Evolutionary conservation across 2,329 filamentous ascomycete genomes (phyloP).

Genomic region (Penicillium decumbens): DNA sequence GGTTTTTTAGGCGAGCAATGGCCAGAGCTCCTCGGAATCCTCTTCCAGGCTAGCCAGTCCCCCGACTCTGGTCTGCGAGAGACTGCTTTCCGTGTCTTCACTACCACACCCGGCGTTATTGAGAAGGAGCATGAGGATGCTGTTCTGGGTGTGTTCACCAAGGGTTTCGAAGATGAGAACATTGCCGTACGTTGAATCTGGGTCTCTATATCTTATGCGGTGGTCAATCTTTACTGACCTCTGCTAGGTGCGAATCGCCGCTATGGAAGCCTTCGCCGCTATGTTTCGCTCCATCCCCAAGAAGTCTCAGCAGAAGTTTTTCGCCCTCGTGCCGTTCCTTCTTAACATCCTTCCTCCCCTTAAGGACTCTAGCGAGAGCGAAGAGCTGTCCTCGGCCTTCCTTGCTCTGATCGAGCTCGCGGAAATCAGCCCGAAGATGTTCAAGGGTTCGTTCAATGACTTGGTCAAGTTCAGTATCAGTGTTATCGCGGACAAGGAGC

Average conservation of each 20-base stretch:
- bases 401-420: conserved; percentile 90
- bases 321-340: conserved; percentile 77
- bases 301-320: conserved; percentile 86
- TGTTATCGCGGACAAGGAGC: conserved; percentile 92
- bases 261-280: conserved; percentile 93
- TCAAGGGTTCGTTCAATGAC: conserved; percentile 88
- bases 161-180: conserved; percentile 85
- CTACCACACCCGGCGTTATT: conserved; percentile 90
- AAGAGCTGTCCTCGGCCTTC: conserved; percentile 84
- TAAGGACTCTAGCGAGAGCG: conserved; percentile 85
- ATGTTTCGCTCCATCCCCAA: conserved; percentile 91
- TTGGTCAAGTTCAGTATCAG: conserved; percentile 89
- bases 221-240: conserved; percentile 2
- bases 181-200: conserved; percentile 57
- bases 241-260: conserved; percentile 74
- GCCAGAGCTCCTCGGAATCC: conserved; percentile 78
- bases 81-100: conserved; percentile 90
- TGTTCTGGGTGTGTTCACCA: conserved; percentile 82
- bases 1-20: conserved; percentile 65
- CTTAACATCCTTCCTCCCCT: conserved; percentile 92
- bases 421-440: conserved; percentile 94
- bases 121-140: conserved; percentile 90
- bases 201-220: background rate
- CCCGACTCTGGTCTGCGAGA: conserved; percentile 78
- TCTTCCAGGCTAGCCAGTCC: conserved; percentile 89